Base-by-base conservation (phyloP, 1,284 basidiomycete species). In the Trichosporon inkin region DNA sequence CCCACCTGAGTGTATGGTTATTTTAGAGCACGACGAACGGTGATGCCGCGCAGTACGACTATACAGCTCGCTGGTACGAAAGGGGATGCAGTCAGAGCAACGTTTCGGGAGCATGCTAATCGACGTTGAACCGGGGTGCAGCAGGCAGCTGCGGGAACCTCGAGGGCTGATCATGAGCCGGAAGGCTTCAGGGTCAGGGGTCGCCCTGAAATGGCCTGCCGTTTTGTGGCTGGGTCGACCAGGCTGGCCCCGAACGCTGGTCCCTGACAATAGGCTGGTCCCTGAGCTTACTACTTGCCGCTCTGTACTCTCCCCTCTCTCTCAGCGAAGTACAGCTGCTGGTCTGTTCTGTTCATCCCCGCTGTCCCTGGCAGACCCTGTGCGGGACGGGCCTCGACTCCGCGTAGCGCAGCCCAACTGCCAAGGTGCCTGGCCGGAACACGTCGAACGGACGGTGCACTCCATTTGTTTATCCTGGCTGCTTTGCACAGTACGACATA, bases 381-480 rank as follows among this genome's bases (percentile, higher is more conserved):
- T 49, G 44, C 44, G 44, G 44, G 44, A 49, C 28, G 44, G 44
- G 44, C 44, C 44, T 49, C 44, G 44, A 49, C 44, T 49, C 44
- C 44, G 44, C 44, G n/a, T 22, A 49, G 28, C 28, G 2, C 24
- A 49, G 44, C n/a, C 24, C 44, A 49, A 28, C 44, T 10, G 44
- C 28, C 44, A 24, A 8, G 28, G 44, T 49, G 44, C 44, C 44
- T 49, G 44, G 24, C 44, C 44, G 44, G 44, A 49, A 49, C 44
- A 49, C 44, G 44, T 44, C 22, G 14, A 44, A 24, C 40, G 3
- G 40, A 22, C 10, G 40, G 11, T 24, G 8, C 28, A 32, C 5
- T 32, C 28, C 28, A 32, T 32, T 32, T 32, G 28, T 32, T 32
- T 32, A 8, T 32, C 28, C 28, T 32, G 28, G 28, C 28, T 32